Percentiles rank a stretch among this genome's conserved stretches.
Conservation (phyloP, 306 rosid genomes). For the Casuarina cunninghamiana region DNA sequence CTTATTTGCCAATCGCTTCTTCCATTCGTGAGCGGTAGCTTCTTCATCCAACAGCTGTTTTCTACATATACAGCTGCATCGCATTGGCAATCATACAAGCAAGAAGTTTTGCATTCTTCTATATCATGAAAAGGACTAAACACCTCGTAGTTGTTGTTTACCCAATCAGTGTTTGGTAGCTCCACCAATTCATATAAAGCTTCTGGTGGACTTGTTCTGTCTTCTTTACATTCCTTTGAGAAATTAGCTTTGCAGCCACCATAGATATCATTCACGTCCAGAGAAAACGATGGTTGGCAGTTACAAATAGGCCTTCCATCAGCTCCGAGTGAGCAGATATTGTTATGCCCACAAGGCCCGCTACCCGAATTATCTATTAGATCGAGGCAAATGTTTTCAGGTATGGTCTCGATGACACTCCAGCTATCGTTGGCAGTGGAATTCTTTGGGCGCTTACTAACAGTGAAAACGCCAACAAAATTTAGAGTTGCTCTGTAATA, state of each 20-base stretch:
- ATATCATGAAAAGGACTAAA: background rate
- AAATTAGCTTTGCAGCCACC: background rate
- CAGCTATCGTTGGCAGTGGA: accelerated
- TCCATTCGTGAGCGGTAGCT: constrained; percentile 30
- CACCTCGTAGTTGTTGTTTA: too few species aligned
- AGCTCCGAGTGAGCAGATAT: background rate
- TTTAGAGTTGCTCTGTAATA: constrained; percentile 64
- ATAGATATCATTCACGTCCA: too few species aligned
- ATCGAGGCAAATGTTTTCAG: too few species aligned
- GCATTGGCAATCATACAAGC: constrained; percentile 40
- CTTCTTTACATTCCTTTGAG: background rate
- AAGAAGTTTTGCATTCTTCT: constrained; percentile 19
- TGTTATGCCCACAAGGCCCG: background rate
- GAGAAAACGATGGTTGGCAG: constrained; percentile 10
- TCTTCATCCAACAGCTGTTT: constrained; percentile 25
- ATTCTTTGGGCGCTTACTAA: constrained; percentile 37
- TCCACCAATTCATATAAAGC: too few species aligned
- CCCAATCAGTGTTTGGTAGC: too few species aligned
- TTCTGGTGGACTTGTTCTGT: too few species aligned
- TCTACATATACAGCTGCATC: constrained; percentile 6
- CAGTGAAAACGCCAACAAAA: constrained; percentile 54
- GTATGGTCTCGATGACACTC: too few species aligned
- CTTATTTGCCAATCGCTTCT: background rate
- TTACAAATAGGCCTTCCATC: constrained; percentile 12
- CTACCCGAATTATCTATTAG: background rate